Percentiles rank a stretch among this genome's conserved stretches.
Conservation (phyloP, 495 filamentous ascomycete species). For the Cercophora scortea region DNA sequence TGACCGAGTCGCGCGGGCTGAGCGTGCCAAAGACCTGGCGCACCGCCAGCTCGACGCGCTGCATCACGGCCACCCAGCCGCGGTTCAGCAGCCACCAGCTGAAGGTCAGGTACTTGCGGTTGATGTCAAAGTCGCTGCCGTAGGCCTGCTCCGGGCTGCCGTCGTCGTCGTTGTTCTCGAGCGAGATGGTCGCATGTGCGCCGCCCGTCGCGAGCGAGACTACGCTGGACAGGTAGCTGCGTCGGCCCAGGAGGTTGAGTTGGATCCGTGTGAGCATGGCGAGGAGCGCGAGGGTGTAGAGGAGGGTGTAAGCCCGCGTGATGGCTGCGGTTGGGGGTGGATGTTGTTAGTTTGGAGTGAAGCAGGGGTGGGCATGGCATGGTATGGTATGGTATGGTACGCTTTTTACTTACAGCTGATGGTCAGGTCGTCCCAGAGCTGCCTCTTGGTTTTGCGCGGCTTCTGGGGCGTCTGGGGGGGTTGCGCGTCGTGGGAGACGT, state of each 20-base stretch:
- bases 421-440: constrained; percentile 97
- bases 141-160: constrained; percentile 66
- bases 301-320: constrained; percentile 78
- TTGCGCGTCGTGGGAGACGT: constrained; percentile 27
- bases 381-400: too few relatives aligned
- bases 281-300: constrained; percentile 85
- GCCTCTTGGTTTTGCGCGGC: constrained; percentile 72
- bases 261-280: constrained; percentile 91
- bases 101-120: constrained; percentile 87
- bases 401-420: constrained; percentile 85
- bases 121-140: constrained; percentile 88
- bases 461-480: constrained; percentile 23
- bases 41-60: constrained; percentile 70
- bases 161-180: constrained; percentile 87
- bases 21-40: constrained; percentile 77
- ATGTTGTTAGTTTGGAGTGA: too few relatives aligned
- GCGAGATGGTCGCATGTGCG: constrained; percentile 55
- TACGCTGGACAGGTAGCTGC: constrained; percentile 91
- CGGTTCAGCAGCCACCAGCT: constrained; percentile 96
- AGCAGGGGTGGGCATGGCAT: too few relatives aligned
- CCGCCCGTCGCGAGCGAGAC: constrained; percentile 74
- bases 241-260: constrained; percentile 90
- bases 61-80: constrained; percentile 76
- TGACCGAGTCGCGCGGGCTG: constrained; percentile 82
- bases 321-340: constrained; percentile 52